Base-by-base conservation (phyloP, 2,329 filamentous ascomycete species). In the Claviceps sp. region DNA sequence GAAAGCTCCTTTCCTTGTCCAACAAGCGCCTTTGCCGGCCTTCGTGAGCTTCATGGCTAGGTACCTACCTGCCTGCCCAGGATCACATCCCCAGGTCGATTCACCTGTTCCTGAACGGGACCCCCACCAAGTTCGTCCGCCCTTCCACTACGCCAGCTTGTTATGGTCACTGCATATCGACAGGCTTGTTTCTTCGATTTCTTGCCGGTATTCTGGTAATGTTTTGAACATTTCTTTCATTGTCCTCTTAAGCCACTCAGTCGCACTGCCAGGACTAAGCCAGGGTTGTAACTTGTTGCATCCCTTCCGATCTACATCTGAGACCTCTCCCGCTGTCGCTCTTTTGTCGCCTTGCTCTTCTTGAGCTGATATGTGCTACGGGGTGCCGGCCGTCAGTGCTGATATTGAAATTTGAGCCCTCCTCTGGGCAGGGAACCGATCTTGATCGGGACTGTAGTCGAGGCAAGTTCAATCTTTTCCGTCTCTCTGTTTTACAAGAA, bases 11-110 rank as follows among this genome's bases (percentile, higher is more conserved):
- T 24, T 34, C 2, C 9, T 24, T 3, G 24, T 43, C 41, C 41
- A 42, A 37, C 40, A 49, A 20, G 48, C 48, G 48, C 48, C 48
- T 42, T 44, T 49, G 48, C 48, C 48, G 48, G 43, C 38, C 41
- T 24, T 30, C 3, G 2, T 30, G 26, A 30, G 24, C 24, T 30
- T n/a, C 26, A 30, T 30, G 8, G 26, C 3, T 30, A 24, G 24
- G 24, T 24, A 30, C 26, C 26, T 30, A 9, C 26, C 20, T 22
- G 3, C 20, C 20, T 20, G 20, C 26, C 26, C 26, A 30, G 26
- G 8, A 30, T 30, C 7, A 30, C 8, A 30, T 9, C 20, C 26
- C 8, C 26, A 30, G 26, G 8, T 30, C 26, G 26, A 30, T 30
- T 9, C 8, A 30, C 26, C 26, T 30, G 8, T 30, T 30, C 26